Conservation (phyloP, 2,329 filamentous ascomycete genomes). For the Cladosporium sp. region DNA sequence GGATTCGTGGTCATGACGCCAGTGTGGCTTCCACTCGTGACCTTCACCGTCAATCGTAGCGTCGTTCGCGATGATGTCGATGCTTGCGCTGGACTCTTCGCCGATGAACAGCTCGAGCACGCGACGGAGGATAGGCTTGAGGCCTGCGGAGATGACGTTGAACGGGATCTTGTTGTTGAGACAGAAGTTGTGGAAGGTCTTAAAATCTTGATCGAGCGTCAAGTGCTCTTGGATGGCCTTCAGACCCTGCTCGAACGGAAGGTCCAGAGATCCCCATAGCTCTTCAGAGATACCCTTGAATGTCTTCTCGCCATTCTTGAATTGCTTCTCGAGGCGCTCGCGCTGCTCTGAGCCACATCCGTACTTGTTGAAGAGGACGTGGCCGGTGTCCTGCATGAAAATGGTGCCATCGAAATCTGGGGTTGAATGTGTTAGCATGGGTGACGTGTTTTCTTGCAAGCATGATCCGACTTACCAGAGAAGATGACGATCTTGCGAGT, state of each 20-base stretch:
- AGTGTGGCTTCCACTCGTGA: constrained; percentile 58
- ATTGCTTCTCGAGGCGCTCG: constrained; percentile 55
- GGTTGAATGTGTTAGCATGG: constrained; percentile 8
- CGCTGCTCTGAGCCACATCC: constrained; percentile 55
- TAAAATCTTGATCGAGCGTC: constrained; percentile 59
- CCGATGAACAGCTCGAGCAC: constrained; percentile 62
- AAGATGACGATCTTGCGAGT: constrained; percentile 55
- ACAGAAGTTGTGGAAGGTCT: constrained; percentile 59
- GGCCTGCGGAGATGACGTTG: constrained; percentile 62
- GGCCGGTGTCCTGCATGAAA: constrained; percentile 59
- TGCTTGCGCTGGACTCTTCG: constrained; percentile 52
- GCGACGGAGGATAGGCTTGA: constrained; percentile 57
- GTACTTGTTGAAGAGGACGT: constrained; percentile 60
- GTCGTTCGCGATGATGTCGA: constrained; percentile 64
- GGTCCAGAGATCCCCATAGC: constrained; percentile 62
- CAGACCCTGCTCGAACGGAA: constrained; percentile 64
- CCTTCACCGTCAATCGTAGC: constrained; percentile 54
- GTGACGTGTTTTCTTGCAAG: constrained; percentile 2
- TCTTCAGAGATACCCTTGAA: constrained; percentile 67
- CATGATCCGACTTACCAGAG: constrained; percentile 39
- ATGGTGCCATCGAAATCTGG: constrained; percentile 66
- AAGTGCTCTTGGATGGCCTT: constrained; percentile 56
- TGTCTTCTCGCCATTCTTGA: constrained; percentile 58
- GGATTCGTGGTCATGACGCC: constrained; percentile 58
- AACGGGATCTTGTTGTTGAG: constrained; percentile 58